phyloP scores from a whole-genome alignment of 2,329 filamentous ascomycete genomes.

The Decorospora gaudefroyi region DNA sequence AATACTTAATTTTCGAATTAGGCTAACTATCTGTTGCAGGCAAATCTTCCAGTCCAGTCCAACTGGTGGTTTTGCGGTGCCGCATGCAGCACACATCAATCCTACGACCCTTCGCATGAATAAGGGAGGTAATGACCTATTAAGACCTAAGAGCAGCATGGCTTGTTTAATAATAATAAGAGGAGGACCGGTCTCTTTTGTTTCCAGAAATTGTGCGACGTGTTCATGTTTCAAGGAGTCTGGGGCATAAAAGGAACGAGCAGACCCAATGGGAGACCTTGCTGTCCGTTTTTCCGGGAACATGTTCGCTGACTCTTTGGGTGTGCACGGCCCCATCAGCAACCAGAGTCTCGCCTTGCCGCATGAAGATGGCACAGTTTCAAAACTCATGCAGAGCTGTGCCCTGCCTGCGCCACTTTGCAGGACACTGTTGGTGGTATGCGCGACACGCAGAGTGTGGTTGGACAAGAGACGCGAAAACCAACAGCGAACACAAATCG shows the following conservation, averaged over 20 bases:
- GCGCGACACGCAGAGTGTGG: slow-evolving; percentile 8
- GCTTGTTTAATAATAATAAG: slow-evolving; percentile 9
- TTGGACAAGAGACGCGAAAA: slow-evolving; percentile 14
- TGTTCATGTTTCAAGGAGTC: slow-evolving; percentile 36
- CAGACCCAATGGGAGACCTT: slow-evolving; percentile 31
- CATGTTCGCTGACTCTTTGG: slow-evolving; percentile 18
- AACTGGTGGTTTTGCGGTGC: slow-evolving; percentile 2
- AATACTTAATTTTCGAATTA: no score
- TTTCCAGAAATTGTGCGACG: slow-evolving; percentile 37
- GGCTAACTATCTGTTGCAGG: neutral
- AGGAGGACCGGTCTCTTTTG: slow-evolving; percentile 15
- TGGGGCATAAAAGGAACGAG: slow-evolving; percentile 24
- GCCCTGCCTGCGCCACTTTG: slow-evolving; percentile 8
- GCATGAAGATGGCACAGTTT: slow-evolving; percentile 29
- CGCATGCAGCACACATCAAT: slow-evolving; percentile 6
- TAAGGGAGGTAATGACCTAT: slow-evolving; percentile 10
- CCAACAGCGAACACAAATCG: slow-evolving; percentile 7
- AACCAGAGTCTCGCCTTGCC: slow-evolving; percentile 12
- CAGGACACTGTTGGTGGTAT: slow-evolving; percentile 10
- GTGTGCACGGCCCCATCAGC: slow-evolving; percentile 7
- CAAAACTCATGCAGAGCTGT: slow-evolving; percentile 18
- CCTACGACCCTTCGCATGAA: slow-evolving; percentile 16
- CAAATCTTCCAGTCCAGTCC: slow-evolving; percentile 1
- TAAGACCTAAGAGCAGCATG: slow-evolving; percentile 15
- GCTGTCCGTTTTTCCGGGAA: slow-evolving; percentile 28